Evolutionary conservation across 805 yeast genomes (phyloP).

Genomic region (Kodamaea sagamina): DNA sequence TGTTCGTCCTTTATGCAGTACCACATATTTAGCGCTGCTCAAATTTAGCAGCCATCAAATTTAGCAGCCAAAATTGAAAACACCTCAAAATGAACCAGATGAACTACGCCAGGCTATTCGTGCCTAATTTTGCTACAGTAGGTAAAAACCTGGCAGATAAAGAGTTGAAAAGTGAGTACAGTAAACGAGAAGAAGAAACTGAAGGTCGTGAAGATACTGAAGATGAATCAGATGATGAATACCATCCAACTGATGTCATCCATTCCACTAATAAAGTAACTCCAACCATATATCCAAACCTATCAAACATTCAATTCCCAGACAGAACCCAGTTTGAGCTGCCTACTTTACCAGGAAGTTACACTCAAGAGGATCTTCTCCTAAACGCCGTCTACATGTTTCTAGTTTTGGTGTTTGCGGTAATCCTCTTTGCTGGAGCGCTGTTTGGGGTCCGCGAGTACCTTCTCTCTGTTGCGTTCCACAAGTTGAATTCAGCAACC

Average conservation of each 20-base stretch:
- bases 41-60: too few species aligned
- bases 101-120: too few species aligned
- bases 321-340: too few species aligned
- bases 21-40: too few species aligned
- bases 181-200: background rate
- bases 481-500: constrained; percentile 17
- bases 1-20: too few species aligned
- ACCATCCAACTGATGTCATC: too few species aligned
- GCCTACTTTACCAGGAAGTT: too few species aligned
- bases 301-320: too few species aligned
- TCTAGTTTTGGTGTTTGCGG: constrained; percentile 22
- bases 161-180: background rate
- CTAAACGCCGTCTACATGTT: constrained; percentile 31
- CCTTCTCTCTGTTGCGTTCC: constrained; percentile 15
- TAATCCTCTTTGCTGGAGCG: constrained; percentile 23
- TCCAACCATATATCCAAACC: too few species aligned
- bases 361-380: constrained; percentile 21
- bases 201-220: background rate
- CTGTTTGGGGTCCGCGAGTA: constrained; percentile 31
- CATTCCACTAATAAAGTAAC: too few species aligned
- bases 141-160: background rate
- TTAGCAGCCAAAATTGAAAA: too few species aligned
- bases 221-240: background rate
- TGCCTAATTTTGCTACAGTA: background rate
- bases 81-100: too few species aligned